Conservation (phyloP, 148 eudicot species). For the Euryodendron excelsum region DNA sequence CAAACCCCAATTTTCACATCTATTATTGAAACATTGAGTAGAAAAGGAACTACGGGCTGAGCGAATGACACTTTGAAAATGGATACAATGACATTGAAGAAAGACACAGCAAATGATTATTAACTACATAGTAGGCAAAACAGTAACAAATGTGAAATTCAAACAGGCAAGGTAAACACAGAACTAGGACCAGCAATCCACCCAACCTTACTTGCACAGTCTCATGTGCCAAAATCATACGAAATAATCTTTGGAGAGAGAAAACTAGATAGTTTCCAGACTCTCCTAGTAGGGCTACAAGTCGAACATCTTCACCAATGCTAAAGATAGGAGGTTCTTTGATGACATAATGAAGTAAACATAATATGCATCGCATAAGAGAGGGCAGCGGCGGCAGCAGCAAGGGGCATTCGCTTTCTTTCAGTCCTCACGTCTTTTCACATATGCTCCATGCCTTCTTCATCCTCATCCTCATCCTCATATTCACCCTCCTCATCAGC, state of each 20-base stretch:
- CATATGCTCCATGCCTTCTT: constrained; percentile 28
- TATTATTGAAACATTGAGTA: not conserved
- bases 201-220: not conserved
- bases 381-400: not conserved
- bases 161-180: not conserved
- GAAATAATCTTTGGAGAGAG: not conserved
- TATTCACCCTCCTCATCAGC: constrained; percentile 70
- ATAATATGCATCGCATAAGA: not conserved
- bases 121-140: not conserved
- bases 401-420: not conserved
- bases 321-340: no score
- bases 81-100: not conserved
- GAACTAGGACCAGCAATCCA: not conserved
- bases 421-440: constrained; percentile 4
- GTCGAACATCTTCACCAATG: not conserved
- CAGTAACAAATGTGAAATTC: not conserved
- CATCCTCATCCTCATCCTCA: constrained; percentile 71
- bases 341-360: not conserved
- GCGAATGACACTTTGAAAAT: not conserved
- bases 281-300: not conserved
- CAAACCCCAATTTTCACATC: not conserved
- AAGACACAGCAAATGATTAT: not conserved
- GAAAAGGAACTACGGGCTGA: not conserved
- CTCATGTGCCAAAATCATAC: not conserved
- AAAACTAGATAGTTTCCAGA: not conserved